Conservation (phyloP, 345 rosid genomes). For the Citrus glauca region DNA sequence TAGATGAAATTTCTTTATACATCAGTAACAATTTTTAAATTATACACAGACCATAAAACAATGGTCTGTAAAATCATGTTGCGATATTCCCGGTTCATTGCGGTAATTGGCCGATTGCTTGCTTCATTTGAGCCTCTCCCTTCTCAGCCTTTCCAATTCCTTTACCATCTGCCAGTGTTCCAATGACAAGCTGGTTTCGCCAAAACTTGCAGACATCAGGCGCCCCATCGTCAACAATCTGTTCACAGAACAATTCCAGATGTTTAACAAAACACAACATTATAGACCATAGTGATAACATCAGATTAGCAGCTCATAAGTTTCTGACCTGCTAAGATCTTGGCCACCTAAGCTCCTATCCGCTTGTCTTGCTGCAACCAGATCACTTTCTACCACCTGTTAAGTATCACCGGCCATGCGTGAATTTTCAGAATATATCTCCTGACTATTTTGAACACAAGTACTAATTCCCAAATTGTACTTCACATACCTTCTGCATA, state of each 20-base stretch:
- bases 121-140: slow-evolving; percentile 55
- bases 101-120: background rate
- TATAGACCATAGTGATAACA: background rate
- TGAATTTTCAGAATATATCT: background rate
- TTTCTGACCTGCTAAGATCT: slow-evolving; percentile 74
- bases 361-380: slow-evolving; percentile 77
- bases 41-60: background rate
- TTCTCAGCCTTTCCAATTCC: slow-evolving; percentile 79
- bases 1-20: background rate
- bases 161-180: slow-evolving; percentile 91
- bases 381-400: slow-evolving; percentile 76
- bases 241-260: slow-evolving; percentile 1
- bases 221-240: slow-evolving; percentile 88
- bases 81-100: background rate
- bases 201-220: slow-evolving; percentile 71
- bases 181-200: slow-evolving; percentile 53
- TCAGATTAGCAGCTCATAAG: background rate
- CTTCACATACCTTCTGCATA: slow-evolving; percentile 61
- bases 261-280: background rate
- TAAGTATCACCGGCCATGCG: background rate
- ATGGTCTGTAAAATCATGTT: background rate
- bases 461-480: background rate
- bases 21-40: background rate
- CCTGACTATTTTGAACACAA: background rate
- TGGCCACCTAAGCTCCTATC: slow-evolving; percentile 71